Evolutionary conservation across 192 early-diverging fungal genomes (phyloP).

Genomic region (Backusella morwellensis): DNA sequence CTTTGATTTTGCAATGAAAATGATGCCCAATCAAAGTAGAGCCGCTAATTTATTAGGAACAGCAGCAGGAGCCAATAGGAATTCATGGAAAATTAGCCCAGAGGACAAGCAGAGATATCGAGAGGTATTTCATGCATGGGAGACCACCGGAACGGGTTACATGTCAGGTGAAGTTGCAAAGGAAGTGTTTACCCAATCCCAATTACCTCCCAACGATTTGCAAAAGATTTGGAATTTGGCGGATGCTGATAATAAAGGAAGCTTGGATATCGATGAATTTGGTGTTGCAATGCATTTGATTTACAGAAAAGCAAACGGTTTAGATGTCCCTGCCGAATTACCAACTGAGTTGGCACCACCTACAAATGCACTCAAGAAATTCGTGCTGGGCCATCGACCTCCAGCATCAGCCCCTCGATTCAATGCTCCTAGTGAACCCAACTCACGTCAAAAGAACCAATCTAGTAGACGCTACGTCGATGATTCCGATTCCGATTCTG

Average conservation of each 20-base stretch:
- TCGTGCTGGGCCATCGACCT: constrained; percentile 21
- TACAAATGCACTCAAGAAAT: constrained; percentile 49
- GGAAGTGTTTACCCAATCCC: constrained; percentile 61
- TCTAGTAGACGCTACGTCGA: neutral
- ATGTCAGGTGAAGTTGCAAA: constrained; percentile 55
- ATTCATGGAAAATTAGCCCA: constrained; percentile 47
- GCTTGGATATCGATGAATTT: constrained; percentile 93
- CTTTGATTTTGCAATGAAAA: constrained; percentile 33
- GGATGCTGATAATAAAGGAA: constrained; percentile 79
- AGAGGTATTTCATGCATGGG: constrained; percentile 46
- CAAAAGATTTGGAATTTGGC: constrained; percentile 64
- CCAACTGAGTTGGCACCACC: constrained; percentile 87
- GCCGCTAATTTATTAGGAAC: constrained; percentile 15
- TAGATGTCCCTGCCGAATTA: constrained; percentile 73
- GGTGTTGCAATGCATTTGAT: constrained; percentile 97
- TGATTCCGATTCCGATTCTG: neutral
- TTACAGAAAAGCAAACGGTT: constrained; percentile 82
- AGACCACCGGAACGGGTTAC: constrained; percentile 43
- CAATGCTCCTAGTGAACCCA: constrained; percentile 9
- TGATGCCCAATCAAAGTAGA: constrained; percentile 37
- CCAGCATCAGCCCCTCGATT: constrained; percentile 8
- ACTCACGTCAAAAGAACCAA: constrained; percentile 17
- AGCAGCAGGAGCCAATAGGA: constrained; percentile 33
- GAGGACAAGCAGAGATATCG: constrained; percentile 38
- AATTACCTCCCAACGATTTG: constrained; percentile 48